Evolutionary conservation across 2,329 filamentous ascomycete species (phyloP), one percentile per base, ranked within the genome.

Genomic region (Nemania sp.): DNA sequence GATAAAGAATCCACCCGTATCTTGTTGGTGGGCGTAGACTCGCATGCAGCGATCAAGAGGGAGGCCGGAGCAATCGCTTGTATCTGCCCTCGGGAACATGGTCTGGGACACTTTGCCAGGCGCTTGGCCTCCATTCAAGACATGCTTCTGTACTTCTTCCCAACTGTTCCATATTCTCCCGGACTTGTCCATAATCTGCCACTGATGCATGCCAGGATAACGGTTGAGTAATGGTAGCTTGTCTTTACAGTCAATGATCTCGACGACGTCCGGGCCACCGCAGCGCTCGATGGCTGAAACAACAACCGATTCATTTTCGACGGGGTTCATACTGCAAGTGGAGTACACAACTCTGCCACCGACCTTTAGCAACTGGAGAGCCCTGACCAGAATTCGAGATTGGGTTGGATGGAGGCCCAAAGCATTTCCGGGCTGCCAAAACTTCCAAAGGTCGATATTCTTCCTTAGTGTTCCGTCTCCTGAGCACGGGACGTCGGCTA

Each of bases 1-100:
- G 69, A 99, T 97, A 76, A 99, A 99, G 80, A 99, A 99, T 19
- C 89, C 93, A 51, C 94, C 94, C 3, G 94, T 99, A 66, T 99
- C 91, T 73, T 99, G 94, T 68, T 91, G 81, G 72, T 99, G 94
- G 28, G 92, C 90, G 71, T 97, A 99, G 6, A 99, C 86, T 58
- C 94, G 84, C 81, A 97, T 92, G 73, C 93, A 97, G 56, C 89
- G 84, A 66, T 97, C 90, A 15, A 97, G 80, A 14, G 91, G 91
- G 20, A 97, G 79, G 73, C 81, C 67, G 72, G 82, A 77, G 49
- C 80, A 82, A 23, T 77, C 75, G 33, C 75, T 73, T 14, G 73
- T 75, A 52, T 78, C 77, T 0, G 83, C 79, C 33, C 75, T 74
- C 5, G 92, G 81, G 74, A 99, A 99, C 89, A 97, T 96, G 69